Base-by-base conservation (phyloP, 805 yeast species). In the Candida sithepensis region DNA sequence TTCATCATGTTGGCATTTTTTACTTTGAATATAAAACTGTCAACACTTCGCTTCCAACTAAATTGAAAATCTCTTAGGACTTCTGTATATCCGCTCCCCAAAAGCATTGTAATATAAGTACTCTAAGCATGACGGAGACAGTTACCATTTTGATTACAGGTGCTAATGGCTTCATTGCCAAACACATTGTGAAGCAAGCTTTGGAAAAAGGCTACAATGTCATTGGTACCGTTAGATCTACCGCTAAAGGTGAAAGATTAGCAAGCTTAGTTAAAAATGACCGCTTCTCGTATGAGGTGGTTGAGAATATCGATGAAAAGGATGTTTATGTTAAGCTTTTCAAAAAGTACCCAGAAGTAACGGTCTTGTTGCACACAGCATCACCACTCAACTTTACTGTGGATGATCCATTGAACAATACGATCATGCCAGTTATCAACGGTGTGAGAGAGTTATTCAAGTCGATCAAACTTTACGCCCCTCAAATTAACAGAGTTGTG, bases 361-460 rank as follows among this genome's bases (percentile, higher is more conserved):
- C 37, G 12, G 37, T 7, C n/a, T 33, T 33, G 9, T 33, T 33
- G 19, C 37, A 33, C n/a, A 33, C 37, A 13, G 37, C 37, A 10
- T 33, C 37, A 2, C 37, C 37, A 24, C 6, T 24, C 51, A 51
- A 60, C 0, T 66, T 57, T 43, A 66, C 66, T 14, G 66, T 71
- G 23, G 63, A 71, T 34, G 64, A 67, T 3, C 74, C 74, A 44
- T 80, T 80, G 53, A 67, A 69, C 21, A 82, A 73, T 41, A 69
- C 77, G 58, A 60, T 80, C 22, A n/a, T 34, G 18, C 87, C 88
- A 13, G 85, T 87, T 1, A 71, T 77, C 14, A 59, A 71, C 37
- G 87, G 87, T 42, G 78, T 85, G 6, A 63, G 61, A 39, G 73
- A 74, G 52, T 68, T 79, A 48, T 64, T 82, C 56, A 58, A 64